A percentile compares a stretch with the other conserved stretches of the same genome.
These are phyloP conservation scores for Pichia sp. DNA, from an alignment of 1,139 yeast species.

Conservation along the genomic window DNA sequence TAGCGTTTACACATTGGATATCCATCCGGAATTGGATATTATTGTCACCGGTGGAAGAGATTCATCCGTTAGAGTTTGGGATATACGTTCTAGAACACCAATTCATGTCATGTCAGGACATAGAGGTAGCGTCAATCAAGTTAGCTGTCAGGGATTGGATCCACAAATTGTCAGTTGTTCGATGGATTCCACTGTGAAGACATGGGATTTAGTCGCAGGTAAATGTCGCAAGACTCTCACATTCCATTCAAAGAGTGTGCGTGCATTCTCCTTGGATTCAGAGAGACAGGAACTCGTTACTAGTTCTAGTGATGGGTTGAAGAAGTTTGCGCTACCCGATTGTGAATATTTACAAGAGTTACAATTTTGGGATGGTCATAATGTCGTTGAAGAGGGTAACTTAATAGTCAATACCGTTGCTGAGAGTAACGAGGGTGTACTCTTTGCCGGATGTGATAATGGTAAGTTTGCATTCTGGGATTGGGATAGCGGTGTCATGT, in stretches of 20 bases:
- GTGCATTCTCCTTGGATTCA: slow-evolving; percentile 68
- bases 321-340: slow-evolving; percentile 78
- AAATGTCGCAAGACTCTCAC: slow-evolving; percentile 57
- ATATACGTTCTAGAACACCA: slow-evolving; percentile 71
- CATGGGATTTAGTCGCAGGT: slow-evolving; percentile 83
- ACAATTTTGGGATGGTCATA: slow-evolving; percentile 40
- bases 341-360: slow-evolving; percentile 55
- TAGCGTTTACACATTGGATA: slow-evolving; percentile 74
- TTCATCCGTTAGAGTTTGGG: slow-evolving; percentile 87
- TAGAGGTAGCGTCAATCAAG: slow-evolving; percentile 62
- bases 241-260: slow-evolving; percentile 76
- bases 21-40: slow-evolving; percentile 83
- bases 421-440: slow-evolving; percentile 57
- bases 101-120: slow-evolving; percentile 82
- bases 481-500: slow-evolving; percentile 60
- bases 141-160: slow-evolving; percentile 60
- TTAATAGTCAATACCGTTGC: slow-evolving; percentile 57
- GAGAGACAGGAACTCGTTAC: slow-evolving; percentile 71
- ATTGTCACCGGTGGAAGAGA: slow-evolving; percentile 92
- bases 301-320: slow-evolving; percentile 71
- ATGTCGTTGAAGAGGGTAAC: slow-evolving; percentile 29
- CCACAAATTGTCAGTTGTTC: slow-evolving; percentile 86
- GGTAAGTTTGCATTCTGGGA: slow-evolving; percentile 76
- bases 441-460: slow-evolving; percentile 81
- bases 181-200: slow-evolving; percentile 73